Evolutionary conservation across 2,329 filamentous ascomycete genomes (phyloP), one percentile per base, ranked within the genome.

Genomic region (Ophiostoma sp.): DNA sequence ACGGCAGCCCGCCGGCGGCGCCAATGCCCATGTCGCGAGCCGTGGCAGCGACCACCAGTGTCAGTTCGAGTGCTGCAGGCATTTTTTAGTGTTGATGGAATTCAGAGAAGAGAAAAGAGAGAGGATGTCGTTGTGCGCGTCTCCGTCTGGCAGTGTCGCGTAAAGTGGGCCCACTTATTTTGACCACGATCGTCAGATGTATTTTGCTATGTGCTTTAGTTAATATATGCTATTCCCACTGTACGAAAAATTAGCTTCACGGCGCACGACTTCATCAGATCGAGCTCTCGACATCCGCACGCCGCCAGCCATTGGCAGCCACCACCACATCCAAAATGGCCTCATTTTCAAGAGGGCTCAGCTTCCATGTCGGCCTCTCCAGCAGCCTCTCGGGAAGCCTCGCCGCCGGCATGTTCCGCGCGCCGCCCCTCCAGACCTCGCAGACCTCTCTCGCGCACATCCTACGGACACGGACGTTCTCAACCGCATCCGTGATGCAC

Each of bases 1-100:
- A 99, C 4, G 95, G 95, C 67, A 99, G 86, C 3, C 83, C 84
- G 70, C 92, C 92, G 70, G 84, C 83, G 64, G 86, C 83, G 69
- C 95, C 95, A 74, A 99, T 98, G 76, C 95, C 95, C 82, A 97
- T 91, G 74, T 83, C 86, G 66, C 89, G 88, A 18, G 71, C 68
- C n/a, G 93, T 96, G 18, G 93, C 89, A n/a, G 92, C 94, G 74
- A 97, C 92, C 77, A 98, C 90, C 74, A 97, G 85, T n/a, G 92
- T 97, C 67, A 97, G 81, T 72, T 92, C 88, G 67, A 81, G 76
- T 64, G 78, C 4, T 16, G 74, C 2, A 45, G 9, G 45, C 42
- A 67, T 38, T 60, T 27, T 27, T 27, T 52, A 9, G 63, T 65
- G 4, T 40, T 42, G 42, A 36, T 63, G 27, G 27, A 27, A 27